Evolutionary conservation across 2,329 filamentous ascomycete genomes (phyloP).

Genomic region (Pseudogymnoascus sp.): DNA sequence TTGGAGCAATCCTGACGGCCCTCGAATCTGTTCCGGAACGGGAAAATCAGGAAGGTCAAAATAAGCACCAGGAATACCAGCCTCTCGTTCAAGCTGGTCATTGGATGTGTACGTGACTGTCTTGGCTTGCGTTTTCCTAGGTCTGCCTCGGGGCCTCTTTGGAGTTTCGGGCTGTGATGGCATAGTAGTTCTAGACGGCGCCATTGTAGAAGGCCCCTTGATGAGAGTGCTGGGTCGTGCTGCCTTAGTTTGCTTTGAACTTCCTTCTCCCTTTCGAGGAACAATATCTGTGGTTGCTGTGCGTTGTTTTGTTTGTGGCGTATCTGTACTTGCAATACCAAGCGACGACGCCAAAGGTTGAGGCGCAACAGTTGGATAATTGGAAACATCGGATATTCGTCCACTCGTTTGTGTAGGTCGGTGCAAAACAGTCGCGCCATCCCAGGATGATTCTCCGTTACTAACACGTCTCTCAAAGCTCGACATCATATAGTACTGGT

Average conservation of each 20-base stretch:
- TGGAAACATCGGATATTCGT: neutral
- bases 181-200: neutral
- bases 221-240: neutral
- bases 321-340: neutral
- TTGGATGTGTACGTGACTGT: neutral
- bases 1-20: neutral
- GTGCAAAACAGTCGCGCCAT: neutral
- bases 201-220: neutral
- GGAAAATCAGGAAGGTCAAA: conserved; percentile 14
- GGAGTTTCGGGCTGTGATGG: neutral
- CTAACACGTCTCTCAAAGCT: conserved; percentile 3
- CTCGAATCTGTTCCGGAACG: conserved; percentile 1
- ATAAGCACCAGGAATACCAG: conserved; percentile 19
- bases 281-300: neutral
- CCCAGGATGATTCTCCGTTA: neutral
- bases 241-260: neutral
- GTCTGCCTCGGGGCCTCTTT: conserved; percentile 1
- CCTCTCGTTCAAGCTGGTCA: conserved; percentile 18
- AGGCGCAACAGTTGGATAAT: neutral
- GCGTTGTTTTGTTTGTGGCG: neutral
- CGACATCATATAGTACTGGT: neutral
- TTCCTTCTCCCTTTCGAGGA: neutral
- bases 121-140: neutral
- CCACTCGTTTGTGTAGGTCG: conserved; percentile 8
- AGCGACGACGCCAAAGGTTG: neutral